Evolutionary conservation across 2,329 filamentous ascomycete genomes (phyloP).

Genomic region (Byssoonygena ceratinophila): DNA sequence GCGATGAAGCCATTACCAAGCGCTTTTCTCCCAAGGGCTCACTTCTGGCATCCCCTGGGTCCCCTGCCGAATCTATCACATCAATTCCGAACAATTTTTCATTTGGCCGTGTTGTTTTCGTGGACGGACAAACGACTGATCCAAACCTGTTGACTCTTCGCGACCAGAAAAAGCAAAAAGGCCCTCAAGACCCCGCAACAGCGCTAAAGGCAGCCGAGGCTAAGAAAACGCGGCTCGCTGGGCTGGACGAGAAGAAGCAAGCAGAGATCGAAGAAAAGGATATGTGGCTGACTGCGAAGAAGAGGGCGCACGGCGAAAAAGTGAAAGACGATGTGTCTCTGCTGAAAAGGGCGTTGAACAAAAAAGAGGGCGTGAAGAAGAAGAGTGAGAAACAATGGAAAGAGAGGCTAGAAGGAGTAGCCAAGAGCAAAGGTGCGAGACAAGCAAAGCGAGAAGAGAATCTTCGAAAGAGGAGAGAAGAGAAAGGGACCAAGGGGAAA

Average conservation of each 20-base stretch:
- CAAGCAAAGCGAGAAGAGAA: conserved; percentile 78
- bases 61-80: conserved; percentile 36
- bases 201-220: conserved; percentile 78
- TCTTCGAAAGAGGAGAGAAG: conserved; percentile 60
- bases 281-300: conserved; percentile 81
- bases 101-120: conserved; percentile 85
- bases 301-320: conserved; percentile 78
- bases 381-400: conserved; percentile 87
- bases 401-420: conserved; percentile 60
- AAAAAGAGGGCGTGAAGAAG: conserved; percentile 79
- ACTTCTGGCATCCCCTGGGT: conserved; percentile 45
- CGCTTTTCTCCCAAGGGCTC: conserved; percentile 48
- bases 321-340: conserved; percentile 76
- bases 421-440: conserved; percentile 63
- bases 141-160: conserved; percentile 54
- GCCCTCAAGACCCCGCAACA: conserved; percentile 72
- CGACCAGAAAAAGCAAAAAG: conserved; percentile 64
- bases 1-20: conserved; percentile 48
- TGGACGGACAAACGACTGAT: conserved; percentile 70
- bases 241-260: conserved; percentile 67
- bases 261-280: conserved; percentile 89
- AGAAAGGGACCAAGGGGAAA: conserved; percentile 51
- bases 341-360: conserved; percentile 88
- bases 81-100: conserved; percentile 58
- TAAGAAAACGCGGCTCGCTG: conserved; percentile 68